Base-by-base conservation (phyloP, 805 yeast genomes). In the Kuraishia floccosa region DNA sequence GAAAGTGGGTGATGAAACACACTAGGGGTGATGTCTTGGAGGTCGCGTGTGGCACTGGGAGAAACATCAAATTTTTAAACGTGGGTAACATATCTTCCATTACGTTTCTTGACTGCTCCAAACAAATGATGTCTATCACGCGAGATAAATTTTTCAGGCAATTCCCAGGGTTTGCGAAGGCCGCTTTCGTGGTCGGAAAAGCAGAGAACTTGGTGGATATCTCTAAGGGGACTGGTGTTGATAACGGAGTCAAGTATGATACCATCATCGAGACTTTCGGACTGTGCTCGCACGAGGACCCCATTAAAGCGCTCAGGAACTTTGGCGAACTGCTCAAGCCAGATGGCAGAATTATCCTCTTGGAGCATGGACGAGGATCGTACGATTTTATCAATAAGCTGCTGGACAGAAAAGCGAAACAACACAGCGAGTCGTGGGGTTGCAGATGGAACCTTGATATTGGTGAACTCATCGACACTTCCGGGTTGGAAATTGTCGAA, bases 381-480 rank as follows among this genome's bases (percentile, higher is more conserved):
- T 85, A 76, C 60, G 78, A 74, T 32, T 72, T 77, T 31, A 69
- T 91, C 41, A 91, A 91, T 54, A 68, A 72, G 18, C 73, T 80
- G 34, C 61, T 91, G 51, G 96, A 91, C 52, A 71, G 72, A 37
- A 65, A 91, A 39, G 87, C 96, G 3, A 86, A 74, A 38, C 71
- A 73, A 42, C 77, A 96, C 54, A 71, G 87, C 58, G 72, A 79
- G 36, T 74, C 78, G 3, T 91, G 97, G 96, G 98, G 96, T 1
- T 91, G 98, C 54, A 65, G 97, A 47, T 91, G 97, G 96, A 91
- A 91, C 49, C 60, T 91, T 39, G 97, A 91, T 49, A 83, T 91
- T 41, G 94, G 87, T 16, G 93, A 80, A 43, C 63, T 91, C 25
- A 66, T 91, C 17, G 87, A 81, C 48, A 75, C 74, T 35, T 76